Percentiles rank a stretch among this genome's conserved stretches.
phyloP scores from a whole-genome alignment of 1,139 yeast genomes.

The Diutina sp. region DNA sequence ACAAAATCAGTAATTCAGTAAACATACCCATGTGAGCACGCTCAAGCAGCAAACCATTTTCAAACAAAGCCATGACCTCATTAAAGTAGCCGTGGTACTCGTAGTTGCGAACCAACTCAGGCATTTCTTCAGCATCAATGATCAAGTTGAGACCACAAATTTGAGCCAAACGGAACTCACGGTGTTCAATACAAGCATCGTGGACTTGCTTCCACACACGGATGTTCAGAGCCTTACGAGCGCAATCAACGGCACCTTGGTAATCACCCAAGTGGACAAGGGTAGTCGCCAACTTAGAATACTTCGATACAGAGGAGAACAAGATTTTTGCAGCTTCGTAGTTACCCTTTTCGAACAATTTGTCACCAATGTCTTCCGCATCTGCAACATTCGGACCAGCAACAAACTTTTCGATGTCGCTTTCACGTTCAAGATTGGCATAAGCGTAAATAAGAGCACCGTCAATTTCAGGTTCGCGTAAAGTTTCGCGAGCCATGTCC shows the following conservation, averaged over 20 bases:
- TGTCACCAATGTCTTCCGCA: conserved; percentile 85
- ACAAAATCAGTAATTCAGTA: conserved; percentile 85
- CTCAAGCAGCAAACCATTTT: conserved; percentile 91
- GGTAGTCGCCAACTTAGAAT: conserved; percentile 92
- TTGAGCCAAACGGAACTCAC: conserved; percentile 94
- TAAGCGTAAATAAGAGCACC: conserved; percentile 83
- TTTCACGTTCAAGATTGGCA: conserved; percentile 64
- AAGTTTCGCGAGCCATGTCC: conserved; percentile 85
- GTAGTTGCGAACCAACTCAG: conserved; percentile 77
- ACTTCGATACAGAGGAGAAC: conserved; percentile 77
- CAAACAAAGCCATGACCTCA: conserved; percentile 83
- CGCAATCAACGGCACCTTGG: conserved; percentile 97
- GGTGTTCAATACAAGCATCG: conserved; percentile 89
- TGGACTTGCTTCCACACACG: conserved; percentile 97
- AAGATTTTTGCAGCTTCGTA: conserved; percentile 90
- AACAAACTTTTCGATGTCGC: conserved; percentile 76
- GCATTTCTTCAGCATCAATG: conserved; percentile 94
- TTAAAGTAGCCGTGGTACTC: conserved; percentile 87
- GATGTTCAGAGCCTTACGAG: conserved; percentile 92
- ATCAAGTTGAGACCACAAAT: conserved; percentile 96
- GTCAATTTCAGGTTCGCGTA: conserved; percentile 87
- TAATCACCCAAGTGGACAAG: conserved; percentile 84
- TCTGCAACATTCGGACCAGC: conserved; percentile 89
- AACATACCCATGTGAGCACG: conserved; percentile 99
- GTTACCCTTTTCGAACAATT: conserved; percentile 66